These are phyloP conservation scores for Mucor plumbeus DNA, from an alignment of 371 early-diverging fungal species.

Conservation along the genomic window DNA sequence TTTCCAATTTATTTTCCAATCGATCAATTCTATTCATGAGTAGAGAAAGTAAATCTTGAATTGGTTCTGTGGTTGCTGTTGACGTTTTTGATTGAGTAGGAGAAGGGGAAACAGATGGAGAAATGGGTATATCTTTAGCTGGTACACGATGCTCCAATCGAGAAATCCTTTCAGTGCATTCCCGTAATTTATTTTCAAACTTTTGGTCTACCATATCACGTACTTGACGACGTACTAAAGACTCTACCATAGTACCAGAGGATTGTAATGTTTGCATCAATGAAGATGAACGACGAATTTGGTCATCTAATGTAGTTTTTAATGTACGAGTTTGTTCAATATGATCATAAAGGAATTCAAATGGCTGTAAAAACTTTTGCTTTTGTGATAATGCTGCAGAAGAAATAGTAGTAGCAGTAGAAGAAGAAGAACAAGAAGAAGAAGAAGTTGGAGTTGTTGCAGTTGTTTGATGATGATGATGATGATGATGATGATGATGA, in stretches of 20 bases:
- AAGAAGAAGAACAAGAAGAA: background rate
- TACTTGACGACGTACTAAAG: slow-evolving; percentile 67
- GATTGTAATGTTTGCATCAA: slow-evolving; percentile 77
- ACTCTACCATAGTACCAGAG: slow-evolving; percentile 75
- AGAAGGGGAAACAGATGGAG: slow-evolving; percentile 22
- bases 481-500: no score
- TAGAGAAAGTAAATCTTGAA: slow-evolving; percentile 26
- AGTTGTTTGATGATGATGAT: background rate
- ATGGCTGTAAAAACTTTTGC: slow-evolving; percentile 59
- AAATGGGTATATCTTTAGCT: slow-evolving; percentile 21
- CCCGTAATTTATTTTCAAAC: slow-evolving; percentile 26
- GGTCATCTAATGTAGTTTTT: slow-evolving; percentile 71
- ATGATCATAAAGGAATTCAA: slow-evolving; percentile 62
- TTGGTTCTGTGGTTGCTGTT: slow-evolving; percentile 4
- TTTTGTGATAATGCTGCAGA: slow-evolving; percentile 32
- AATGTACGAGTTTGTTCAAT: slow-evolving; percentile 60
- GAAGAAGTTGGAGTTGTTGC: slow-evolving; percentile 3
- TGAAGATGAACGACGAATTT: slow-evolving; percentile 74
- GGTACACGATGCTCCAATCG: slow-evolving; percentile 29
- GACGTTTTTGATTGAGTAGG: background rate
- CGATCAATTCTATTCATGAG: slow-evolving; percentile 43
- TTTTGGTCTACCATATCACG: slow-evolving; percentile 39
- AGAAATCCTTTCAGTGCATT: slow-evolving; percentile 33
- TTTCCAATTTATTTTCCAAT: slow-evolving; percentile 39
- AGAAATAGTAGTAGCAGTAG: background rate